A percentile compares a stretch with the other conserved stretches of the same genome.
Conservation (phyloP, 148 eudicot species). For the Silene conica region DNA sequence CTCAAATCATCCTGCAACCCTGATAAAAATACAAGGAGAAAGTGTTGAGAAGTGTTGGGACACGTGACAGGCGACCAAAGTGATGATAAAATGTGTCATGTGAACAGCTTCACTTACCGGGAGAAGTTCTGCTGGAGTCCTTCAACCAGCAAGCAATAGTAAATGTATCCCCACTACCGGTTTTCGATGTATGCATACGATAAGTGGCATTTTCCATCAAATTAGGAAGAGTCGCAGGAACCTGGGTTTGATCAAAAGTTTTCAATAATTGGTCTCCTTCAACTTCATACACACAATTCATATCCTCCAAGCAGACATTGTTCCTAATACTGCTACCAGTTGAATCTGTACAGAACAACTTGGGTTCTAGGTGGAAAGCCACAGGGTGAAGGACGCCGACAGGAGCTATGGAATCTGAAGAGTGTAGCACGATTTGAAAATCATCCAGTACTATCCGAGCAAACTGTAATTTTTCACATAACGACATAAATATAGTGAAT, state of each 20-base stretch:
- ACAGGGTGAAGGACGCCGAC: conserved; percentile 94
- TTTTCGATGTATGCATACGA: conserved; percentile 51
- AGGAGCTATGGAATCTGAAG: conserved; percentile 87
- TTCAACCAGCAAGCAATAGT: conserved; percentile 77
- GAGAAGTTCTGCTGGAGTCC: conserved; percentile 33
- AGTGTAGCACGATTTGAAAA: conserved; percentile 68
- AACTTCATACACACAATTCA: conserved; percentile 55
- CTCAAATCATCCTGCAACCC: conserved; percentile 71
- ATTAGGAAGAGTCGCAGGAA: conserved; percentile 24
- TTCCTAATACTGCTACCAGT: conserved; percentile 26
- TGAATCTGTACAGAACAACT: conserved; percentile 30
- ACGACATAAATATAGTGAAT: background rate
- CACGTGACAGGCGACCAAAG: no score
- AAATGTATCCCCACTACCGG: conserved; percentile 39
- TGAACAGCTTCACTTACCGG: conserved; percentile 43
- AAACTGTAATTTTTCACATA: conserved; percentile 49
- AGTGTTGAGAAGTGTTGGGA: background rate
- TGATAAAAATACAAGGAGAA: conserved; percentile 23
- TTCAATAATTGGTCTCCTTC: conserved; percentile 42
- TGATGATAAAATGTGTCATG: background rate
- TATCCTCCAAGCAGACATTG: conserved; percentile 32
- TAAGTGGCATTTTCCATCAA: conserved; percentile 16
- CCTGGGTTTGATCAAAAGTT: conserved; percentile 25
- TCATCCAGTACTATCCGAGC: conserved; percentile 84
- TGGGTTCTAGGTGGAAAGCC: conserved; percentile 77